A percentile compares a stretch with the other conserved stretches of the same genome.
Evolutionary conservation across 768 basidiomycete species (phyloP).

Genomic region (Mycena maculata): DNA sequence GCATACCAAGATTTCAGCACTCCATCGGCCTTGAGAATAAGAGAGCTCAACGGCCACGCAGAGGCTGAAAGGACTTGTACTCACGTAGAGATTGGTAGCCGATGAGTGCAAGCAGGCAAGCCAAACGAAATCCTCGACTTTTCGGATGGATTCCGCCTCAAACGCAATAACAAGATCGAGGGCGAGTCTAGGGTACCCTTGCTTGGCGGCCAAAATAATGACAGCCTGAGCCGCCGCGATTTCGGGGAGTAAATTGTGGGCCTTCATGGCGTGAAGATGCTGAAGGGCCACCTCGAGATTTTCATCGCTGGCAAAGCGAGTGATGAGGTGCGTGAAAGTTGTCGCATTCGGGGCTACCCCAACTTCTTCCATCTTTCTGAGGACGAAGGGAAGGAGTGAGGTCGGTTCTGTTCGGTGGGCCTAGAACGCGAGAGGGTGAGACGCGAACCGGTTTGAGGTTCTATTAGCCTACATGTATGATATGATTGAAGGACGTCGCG

Average conservation of each 20-base stretch:
- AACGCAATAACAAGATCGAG: constrained; percentile 75
- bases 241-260: constrained; percentile 60
- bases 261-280: constrained; percentile 68
- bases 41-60: neutral
- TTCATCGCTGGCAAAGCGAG: constrained; percentile 53
- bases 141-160: constrained; percentile 65
- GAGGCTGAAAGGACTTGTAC: constrained; percentile 40
- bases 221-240: constrained; percentile 62
- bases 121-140: constrained; percentile 69
- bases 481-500: constrained; percentile 63
- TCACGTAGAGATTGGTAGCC: constrained; percentile 74
- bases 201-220: constrained; percentile 63
- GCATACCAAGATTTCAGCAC: constrained; percentile 71
- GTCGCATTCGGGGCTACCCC: constrained; percentile 61
- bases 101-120: constrained; percentile 72
- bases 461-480: constrained; percentile 55
- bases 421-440: constrained; percentile 45
- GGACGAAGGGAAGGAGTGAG: constrained; percentile 58
- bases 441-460: constrained; percentile 9
- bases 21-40: constrained; percentile 68
- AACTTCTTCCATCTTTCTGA: constrained; percentile 66
- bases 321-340: constrained; percentile 67
- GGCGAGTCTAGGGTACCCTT: constrained; percentile 72
- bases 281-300: constrained; percentile 78
- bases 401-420: constrained; percentile 55